phyloP scores from a whole-genome alignment of 192 early-diverging fungal species.

The Coemansia sp. region DNA sequence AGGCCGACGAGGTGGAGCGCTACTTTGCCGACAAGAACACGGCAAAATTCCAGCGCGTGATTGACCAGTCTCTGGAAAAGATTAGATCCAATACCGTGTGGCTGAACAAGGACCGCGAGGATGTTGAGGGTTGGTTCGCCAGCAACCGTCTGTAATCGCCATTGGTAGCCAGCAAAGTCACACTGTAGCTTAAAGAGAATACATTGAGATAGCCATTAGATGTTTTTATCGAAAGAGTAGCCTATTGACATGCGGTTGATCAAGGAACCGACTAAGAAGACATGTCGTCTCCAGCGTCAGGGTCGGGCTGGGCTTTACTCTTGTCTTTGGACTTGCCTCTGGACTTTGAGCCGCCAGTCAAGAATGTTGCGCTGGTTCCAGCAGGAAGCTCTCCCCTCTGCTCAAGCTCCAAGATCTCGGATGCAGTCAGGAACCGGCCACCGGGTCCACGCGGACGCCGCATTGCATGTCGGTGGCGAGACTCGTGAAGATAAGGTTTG shows the following conservation, averaged over 20 bases:
- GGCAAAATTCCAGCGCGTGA: slow-evolving; percentile 60
- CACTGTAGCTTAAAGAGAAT: neutral
- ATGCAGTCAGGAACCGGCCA: slow-evolving; percentile 91
- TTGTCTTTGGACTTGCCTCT: slow-evolving; percentile 38
- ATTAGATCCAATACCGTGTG: slow-evolving; percentile 62
- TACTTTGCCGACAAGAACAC: slow-evolving; percentile 62
- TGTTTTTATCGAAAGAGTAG: neutral
- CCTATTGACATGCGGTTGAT: neutral
- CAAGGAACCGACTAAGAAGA: slow-evolving; percentile 13
- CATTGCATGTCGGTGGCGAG: slow-evolving; percentile 97
- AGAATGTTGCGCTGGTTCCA: slow-evolving; percentile 47
- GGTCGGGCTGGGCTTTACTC: slow-evolving; percentile 9
- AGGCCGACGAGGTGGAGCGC: slow-evolving; percentile 63
- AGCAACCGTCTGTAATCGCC: slow-evolving; percentile 23
- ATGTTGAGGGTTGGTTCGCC: slow-evolving; percentile 47
- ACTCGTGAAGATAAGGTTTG: slow-evolving; percentile 97
- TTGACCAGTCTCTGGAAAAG: slow-evolving; percentile 76
- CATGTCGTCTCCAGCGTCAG: slow-evolving; percentile 17
- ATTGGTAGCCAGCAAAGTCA: neutral
- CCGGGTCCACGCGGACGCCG: slow-evolving; percentile 95
- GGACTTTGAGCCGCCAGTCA: slow-evolving; percentile 34
- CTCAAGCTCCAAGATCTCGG: slow-evolving; percentile 73
- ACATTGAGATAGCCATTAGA: neutral
- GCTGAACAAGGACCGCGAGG: slow-evolving; percentile 50
- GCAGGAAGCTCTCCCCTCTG: slow-evolving; percentile 50